These are phyloP conservation scores for Dactylonectria estremocensis DNA, from an alignment of 2,329 filamentous ascomycete species.

Conservation along the genomic window DNA sequence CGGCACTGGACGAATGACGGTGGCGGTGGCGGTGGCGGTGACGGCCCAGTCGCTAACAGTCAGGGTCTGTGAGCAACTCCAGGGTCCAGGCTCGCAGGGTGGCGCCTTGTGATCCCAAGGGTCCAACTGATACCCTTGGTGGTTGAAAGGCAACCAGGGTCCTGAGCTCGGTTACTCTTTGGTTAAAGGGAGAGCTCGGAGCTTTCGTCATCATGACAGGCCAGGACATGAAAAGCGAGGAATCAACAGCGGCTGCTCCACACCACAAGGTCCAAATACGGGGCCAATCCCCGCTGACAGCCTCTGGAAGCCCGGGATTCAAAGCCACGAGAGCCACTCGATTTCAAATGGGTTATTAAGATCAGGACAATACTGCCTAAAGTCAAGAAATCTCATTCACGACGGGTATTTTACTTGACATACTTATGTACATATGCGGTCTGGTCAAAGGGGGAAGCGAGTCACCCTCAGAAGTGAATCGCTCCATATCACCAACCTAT, in stretches of 20 bases:
- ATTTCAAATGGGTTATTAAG: background rate
- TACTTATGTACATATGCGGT: background rate
- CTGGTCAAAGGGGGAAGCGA: background rate
- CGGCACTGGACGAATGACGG: background rate
- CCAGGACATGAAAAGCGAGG: background rate
- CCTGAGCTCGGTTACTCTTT: background rate
- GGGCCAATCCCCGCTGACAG: background rate
- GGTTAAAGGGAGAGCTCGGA: background rate
- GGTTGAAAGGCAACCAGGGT: background rate
- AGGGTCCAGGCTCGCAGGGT: background rate
- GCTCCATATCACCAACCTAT: too few relatives aligned
- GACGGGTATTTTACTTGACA: background rate
- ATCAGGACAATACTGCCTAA: background rate
- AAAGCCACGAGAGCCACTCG: background rate
- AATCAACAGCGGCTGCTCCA: background rate
- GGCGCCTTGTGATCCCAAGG: background rate
- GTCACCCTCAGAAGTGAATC: too few relatives aligned
- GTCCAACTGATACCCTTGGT: background rate
- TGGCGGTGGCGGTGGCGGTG: constrained; percentile 28
- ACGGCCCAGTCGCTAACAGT: background rate
- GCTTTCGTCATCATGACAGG: background rate
- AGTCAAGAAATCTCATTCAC: background rate
- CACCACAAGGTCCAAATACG: too few relatives aligned
- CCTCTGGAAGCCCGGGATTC: background rate
- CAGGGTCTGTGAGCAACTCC: background rate